These are phyloP conservation scores for Aspergillus haitiensis DNA, from an alignment of 495 filamentous ascomycete species.

Conservation along the genomic window DNA sequence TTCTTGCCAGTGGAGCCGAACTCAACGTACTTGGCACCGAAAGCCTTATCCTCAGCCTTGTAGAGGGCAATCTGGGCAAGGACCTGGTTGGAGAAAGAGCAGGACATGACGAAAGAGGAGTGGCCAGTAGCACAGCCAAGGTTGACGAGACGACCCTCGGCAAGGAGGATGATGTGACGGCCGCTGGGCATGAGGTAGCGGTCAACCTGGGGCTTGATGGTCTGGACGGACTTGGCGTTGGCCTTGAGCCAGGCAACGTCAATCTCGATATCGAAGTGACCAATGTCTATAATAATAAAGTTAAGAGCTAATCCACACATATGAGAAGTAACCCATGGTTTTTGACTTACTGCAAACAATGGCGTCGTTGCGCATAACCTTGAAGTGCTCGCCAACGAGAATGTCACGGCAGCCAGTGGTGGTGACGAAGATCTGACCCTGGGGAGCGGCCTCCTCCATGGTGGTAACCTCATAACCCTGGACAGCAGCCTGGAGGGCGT, in stretches of 20 bases:
- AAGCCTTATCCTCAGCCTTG: constrained; percentile 86
- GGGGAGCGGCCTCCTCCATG: constrained; percentile 89
- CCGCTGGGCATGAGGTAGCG: constrained; percentile 92
- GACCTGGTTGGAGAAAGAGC: constrained; percentile 99
- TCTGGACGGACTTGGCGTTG: constrained; percentile 86
- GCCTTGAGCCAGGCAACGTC: constrained; percentile 99
- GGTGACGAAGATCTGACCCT: constrained; percentile 98
- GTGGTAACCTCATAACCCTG: constrained; percentile 94
- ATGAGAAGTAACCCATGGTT: too few species aligned
- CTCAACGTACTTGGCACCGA: constrained; percentile 91
- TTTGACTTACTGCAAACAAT: constrained; percentile 90
- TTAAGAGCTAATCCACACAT: too few species aligned
- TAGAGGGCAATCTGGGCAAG: constrained; percentile 97
- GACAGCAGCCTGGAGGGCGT: constrained; percentile 97
- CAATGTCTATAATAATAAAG: constrained; percentile 67
- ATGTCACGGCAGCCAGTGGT: constrained; percentile 99
- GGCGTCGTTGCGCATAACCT: constrained; percentile 96
- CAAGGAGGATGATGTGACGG: constrained; percentile 95
- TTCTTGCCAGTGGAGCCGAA: constrained; percentile 93
- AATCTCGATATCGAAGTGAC: constrained; percentile 99
- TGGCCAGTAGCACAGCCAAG: constrained; percentile 98
- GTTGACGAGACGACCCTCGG: constrained; percentile 98
- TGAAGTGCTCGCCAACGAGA: constrained; percentile 86
- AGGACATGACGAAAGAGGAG: constrained; percentile 99
- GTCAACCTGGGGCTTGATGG: constrained; percentile 99